Base-by-base conservation (phyloP, 805 yeast species). In the Starmerella apicola region DNA sequence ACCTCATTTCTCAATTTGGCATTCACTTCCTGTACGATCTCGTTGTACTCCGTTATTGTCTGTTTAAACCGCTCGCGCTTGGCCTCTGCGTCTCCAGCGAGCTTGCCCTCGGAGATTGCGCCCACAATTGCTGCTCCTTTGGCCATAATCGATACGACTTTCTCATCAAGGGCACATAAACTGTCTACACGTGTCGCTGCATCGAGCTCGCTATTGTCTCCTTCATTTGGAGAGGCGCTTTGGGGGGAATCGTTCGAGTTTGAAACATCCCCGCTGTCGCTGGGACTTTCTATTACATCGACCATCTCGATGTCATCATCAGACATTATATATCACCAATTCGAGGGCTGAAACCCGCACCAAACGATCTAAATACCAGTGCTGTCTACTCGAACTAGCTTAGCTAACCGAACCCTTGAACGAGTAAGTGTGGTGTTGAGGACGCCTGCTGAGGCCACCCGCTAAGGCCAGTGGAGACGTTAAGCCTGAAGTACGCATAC, bases 1-100 rank as follows among this genome's bases (percentile, higher is more conserved):
- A 81, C 73, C 51, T 81, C 94, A 35, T 69, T 66, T n/a, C 85
- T 64, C 25, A 81, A 57, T 33, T 66, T 66, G 13, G 72, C 67
- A 2, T 85, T 74, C 4, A 80, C 67, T 25, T 60, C 65, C 51
- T 80, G 75, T 3, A 81, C 57, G 33, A 71, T 68, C 7, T 57
- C 58, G 53, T 76, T 76, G 41, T 78, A 76, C 15, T 59, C 50
- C 25, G 63, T 58, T 3, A 75, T 63, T 24, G 72, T 68, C 0
- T 48, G 40, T 21, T 65, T 53, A 44, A 78, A 73, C 24, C 60
- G 58, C 4, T 60, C 54, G 42, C 66, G 63, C 13, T 59, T 49
- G 18, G 51, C 40, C 1, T 52, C 55, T 5, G 38, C 20, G 15
- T 42, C 43, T 3, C 42, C 47, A 10, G 41, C 41, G 18, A 32